Evolutionary conservation across 2,329 filamentous ascomycete genomes (phyloP), one percentile per base, ranked within the genome.

Genomic region (Plenodomus lindquistii): DNA sequence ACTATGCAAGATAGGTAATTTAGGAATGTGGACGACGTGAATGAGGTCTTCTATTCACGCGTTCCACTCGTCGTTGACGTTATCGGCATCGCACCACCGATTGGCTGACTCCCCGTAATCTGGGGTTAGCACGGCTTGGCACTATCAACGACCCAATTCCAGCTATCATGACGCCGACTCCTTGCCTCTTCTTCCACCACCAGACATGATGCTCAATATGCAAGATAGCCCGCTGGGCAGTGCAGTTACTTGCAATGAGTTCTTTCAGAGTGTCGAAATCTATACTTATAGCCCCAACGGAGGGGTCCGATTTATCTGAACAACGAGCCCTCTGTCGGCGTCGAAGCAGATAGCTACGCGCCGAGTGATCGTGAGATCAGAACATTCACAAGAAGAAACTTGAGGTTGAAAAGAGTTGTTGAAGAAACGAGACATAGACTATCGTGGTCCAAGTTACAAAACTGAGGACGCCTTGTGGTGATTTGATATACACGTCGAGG

Each of bases 281-380:
- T 53, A 61, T 62, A 60, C 60, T 47, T 63, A 80, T 80, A 80
- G 76, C 79, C 80, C 79, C 79, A 81, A 76, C 59, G 76, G 61
- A 71, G 79, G 79, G 79, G 79, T 81, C 62, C 60, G 55, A 51
- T 69, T 67, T 55, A 69, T 75, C 64, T 81, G 68, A 79, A 51
- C 52, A 52, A 49, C 53, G 42, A 52, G 54, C 56, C 60, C 55
- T 54, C 57, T 52, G 45, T 62, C 59, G 60, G 64, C 59, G 55
- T 54, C 49, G 55, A 67, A 60, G 62, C 53, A 48, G 43, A 52
- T 53, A 60, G 49, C 61, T 65, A 62, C 59, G 50, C 60, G 42
- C 54, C 63, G 66, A 65, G 46, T 43, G 44, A 50, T 51, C 42
- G 29, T 37, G 42, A 31, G 27, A 31, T 31, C 11, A 31, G 4